Evolutionary conservation across 208 protist species (phyloP).

Genomic region (Zelonia costaricensis): DNA sequence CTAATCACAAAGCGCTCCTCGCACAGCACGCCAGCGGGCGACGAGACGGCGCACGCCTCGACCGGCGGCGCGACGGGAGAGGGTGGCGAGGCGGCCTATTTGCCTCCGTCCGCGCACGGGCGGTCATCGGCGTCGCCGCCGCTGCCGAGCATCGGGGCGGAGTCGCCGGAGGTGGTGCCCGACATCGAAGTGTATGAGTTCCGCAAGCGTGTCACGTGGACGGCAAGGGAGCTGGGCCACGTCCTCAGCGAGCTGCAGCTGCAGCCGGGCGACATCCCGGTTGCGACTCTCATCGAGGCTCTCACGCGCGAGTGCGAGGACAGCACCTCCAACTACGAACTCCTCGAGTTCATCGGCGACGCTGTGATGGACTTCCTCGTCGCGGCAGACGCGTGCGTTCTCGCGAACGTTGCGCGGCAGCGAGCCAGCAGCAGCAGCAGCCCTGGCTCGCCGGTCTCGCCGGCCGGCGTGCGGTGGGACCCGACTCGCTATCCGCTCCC

Average conservation of each 20-base stretch:
- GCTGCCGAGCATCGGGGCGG: not conserved
- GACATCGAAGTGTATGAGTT: constrained; percentile 16
- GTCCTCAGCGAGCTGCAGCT: constrained; percentile 19
- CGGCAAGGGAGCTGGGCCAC: constrained; percentile 10
- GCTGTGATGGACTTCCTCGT: constrained; percentile 73
- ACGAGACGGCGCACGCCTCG: not conserved
- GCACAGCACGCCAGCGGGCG: not conserved
- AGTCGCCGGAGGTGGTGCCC: not conserved
- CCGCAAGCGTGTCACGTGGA: constrained; percentile 23
- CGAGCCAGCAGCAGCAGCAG: not conserved
- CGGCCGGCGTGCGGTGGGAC: not conserved
- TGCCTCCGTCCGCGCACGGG: too few relatives aligned
- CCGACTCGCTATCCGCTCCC: not conserved
- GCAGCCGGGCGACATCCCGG: constrained; percentile 10
- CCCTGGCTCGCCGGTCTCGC: not conserved
- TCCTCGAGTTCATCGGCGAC: constrained; percentile 70
- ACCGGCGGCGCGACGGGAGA: not conserved
- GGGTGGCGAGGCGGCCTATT: too few relatives aligned
- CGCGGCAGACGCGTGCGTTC: constrained; percentile 33
- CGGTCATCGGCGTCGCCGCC: not conserved
- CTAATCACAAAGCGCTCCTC: constrained; percentile 3
- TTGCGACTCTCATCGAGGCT: constrained; percentile 23
- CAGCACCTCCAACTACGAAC: constrained; percentile 52
- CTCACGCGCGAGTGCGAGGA: constrained; percentile 63
- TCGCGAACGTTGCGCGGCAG: constrained; percentile 11